Evolutionary conservation across 2,329 filamentous ascomycete genomes (phyloP).

Genomic region (Verticillium longisporum): DNA sequence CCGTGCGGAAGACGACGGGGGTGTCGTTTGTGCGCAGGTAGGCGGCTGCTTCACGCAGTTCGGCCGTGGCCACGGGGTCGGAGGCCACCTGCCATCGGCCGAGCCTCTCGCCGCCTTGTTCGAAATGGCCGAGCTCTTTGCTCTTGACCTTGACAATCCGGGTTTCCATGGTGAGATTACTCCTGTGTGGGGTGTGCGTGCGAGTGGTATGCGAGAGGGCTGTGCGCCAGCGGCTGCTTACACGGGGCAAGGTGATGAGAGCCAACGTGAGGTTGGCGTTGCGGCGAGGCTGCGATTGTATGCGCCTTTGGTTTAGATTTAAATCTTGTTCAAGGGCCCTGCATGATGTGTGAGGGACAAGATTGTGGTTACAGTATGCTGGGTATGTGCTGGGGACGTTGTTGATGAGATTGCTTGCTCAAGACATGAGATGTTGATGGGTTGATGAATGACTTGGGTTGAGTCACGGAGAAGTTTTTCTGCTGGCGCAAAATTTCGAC

Average conservation of each 20-base stretch:
- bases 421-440: constrained; percentile 2
- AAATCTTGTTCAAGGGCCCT: neutral
- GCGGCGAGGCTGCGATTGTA: neutral
- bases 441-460: neutral
- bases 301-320: too few relatives aligned
- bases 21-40: constrained; percentile 58
- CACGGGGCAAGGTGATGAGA: constrained; percentile 3
- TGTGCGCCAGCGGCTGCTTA: constrained; percentile 6
- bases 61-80: constrained; percentile 21
- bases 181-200: neutral
- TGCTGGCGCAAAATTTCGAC: neutral
- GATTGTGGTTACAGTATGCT: too few relatives aligned
- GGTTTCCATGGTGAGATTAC: constrained; percentile 26
- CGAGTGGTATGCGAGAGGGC: neutral
- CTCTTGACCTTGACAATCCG: constrained; percentile 27
- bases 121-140: constrained; percentile 27
- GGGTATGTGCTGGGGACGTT: neutral
- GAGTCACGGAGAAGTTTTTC: constrained; percentile 7
- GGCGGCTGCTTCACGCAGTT: constrained; percentile 57
- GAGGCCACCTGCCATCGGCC: constrained; percentile 34
- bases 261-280: constrained; percentile 2
- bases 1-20: constrained; percentile 92
- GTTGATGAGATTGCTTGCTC: constrained; percentile 5
- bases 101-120: constrained; percentile 21
- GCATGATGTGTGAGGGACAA: too few relatives aligned